phyloP scores from a whole-genome alignment of 1,284 basidiomycete species.

The Ustilago lituana region DNA sequence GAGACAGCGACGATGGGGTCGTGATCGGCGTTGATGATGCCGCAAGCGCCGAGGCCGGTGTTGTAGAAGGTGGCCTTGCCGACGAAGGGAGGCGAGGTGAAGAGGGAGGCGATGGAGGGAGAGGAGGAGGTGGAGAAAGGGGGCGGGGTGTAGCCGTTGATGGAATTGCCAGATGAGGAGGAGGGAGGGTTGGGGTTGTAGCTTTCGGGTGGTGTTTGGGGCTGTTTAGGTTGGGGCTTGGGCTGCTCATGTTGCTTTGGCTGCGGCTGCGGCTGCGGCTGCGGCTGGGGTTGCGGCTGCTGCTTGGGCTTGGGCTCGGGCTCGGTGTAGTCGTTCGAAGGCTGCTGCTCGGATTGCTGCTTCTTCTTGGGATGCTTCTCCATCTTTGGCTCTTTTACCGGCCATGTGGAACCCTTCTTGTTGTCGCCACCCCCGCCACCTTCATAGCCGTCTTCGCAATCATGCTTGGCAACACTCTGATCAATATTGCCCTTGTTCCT shows the following conservation, averaged over 20 bases:
- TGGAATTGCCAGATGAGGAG: slow-evolving; percentile 10
- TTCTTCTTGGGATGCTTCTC: slow-evolving; percentile 8
- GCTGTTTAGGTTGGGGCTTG: slow-evolving; percentile 1
- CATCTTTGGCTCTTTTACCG: slow-evolving; percentile 7
- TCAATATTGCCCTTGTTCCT: neutral
- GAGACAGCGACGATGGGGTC: slow-evolving; percentile 52
- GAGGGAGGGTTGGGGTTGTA: neutral
- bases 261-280: neutral
- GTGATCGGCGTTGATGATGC: slow-evolving; percentile 24
- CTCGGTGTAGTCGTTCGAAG: slow-evolving; percentile 9
- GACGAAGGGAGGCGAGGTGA: slow-evolving; percentile 15
- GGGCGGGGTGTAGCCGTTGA: slow-evolving; percentile 36
- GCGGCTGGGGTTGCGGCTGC: slow-evolving; percentile 7
- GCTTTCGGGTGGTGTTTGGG: slow-evolving; percentile 1
- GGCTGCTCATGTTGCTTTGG: neutral
- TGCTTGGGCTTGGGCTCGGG: slow-evolving; percentile 4
- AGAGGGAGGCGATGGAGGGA: slow-evolving; percentile 19
- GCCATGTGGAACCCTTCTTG: neutral
- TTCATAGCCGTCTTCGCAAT: neutral
- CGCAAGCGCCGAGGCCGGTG: slow-evolving; percentile 45
- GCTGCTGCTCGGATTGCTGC: neutral
- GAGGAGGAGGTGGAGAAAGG: slow-evolving; percentile 9
- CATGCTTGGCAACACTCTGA: neutral
- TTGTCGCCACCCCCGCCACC: neutral
- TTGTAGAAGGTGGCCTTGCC: slow-evolving; percentile 45